Percentiles rank a stretch among this genome's conserved stretches.
These are phyloP conservation scores for Rhytidiadelphus loreus DNA, from an alignment of 225 moss, liverwort and hornwort species.

Conservation along the genomic window DNA sequence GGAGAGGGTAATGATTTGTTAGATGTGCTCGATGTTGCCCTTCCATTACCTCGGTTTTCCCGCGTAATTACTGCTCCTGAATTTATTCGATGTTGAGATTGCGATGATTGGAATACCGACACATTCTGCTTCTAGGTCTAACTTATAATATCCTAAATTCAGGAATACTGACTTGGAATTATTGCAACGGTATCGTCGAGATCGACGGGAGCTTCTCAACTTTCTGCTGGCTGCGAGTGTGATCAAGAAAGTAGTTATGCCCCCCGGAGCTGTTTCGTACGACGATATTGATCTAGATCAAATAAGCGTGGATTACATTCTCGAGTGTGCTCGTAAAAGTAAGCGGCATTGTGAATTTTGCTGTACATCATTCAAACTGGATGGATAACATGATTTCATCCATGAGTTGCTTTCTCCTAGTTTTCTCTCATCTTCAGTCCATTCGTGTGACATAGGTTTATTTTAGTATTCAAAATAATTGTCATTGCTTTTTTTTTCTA, in stretches of 20 bases:
- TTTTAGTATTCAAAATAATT: neutral
- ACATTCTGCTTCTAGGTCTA: slow-evolving; percentile 5
- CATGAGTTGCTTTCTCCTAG: neutral
- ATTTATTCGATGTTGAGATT: neutral
- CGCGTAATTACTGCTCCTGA: neutral
- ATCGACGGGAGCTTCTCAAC: slow-evolving; percentile 79
- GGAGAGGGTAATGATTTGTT: neutral
- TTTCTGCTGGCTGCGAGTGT: slow-evolving; percentile 82
- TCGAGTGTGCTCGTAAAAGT: slow-evolving; percentile 87
- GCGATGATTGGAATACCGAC: neutral
- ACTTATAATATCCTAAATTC: neutral
- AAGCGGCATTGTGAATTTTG: neutral
- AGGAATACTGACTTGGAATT: slow-evolving; percentile 69
- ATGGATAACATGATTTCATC: neutral
- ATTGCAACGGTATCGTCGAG: slow-evolving; percentile 80
- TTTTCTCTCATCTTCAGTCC: neutral
- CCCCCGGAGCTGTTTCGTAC: slow-evolving; percentile 87
- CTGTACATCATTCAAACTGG: neutral
- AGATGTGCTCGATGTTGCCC: neutral
- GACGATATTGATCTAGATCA: slow-evolving; percentile 91
- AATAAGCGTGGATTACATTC: slow-evolving; percentile 88
- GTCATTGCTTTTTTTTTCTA: neutral
- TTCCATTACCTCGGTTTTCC: neutral
- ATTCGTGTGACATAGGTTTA: neutral
- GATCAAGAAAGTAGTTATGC: slow-evolving; percentile 96